Percentiles rank a stretch among this genome's conserved stretches.
phyloP scores from a whole-genome alignment of 176 grass and related monocot genomes.

The Musa troglodytarum region DNA sequence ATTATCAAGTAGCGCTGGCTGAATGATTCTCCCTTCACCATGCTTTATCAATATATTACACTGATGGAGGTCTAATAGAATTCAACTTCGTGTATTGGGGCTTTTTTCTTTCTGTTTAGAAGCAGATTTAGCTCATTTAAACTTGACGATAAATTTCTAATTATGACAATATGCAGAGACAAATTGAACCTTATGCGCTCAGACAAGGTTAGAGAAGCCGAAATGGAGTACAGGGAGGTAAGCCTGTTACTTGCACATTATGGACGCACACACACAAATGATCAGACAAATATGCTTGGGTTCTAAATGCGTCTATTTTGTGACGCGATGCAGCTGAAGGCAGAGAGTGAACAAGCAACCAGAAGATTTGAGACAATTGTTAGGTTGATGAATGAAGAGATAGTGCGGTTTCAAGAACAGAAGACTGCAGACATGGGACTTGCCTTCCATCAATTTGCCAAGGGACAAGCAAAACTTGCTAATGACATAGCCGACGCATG shows the following conservation, averaged over 20 bases:
- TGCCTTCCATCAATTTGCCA: slow-evolving; percentile 93
- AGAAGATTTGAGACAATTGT: slow-evolving; percentile 76
- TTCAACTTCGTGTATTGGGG: too few species aligned
- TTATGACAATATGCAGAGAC: slow-evolving; percentile 44
- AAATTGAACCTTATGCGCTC: slow-evolving; percentile 89
- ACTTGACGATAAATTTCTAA: not conserved
- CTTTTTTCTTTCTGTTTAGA: too few species aligned
- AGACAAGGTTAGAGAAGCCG: slow-evolving; percentile 58
- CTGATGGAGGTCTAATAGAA: too few species aligned
- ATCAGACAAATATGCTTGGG: too few species aligned
- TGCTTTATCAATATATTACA: too few species aligned
- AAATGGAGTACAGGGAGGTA: slow-evolving; percentile 79
- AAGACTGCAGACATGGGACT: slow-evolving; percentile 92
- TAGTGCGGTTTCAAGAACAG: slow-evolving; percentile 89
- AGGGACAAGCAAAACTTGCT: slow-evolving; percentile 91
- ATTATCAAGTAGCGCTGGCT: too few species aligned
- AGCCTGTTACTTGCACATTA: not conserved
- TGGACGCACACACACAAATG: not conserved
- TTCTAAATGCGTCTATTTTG: slow-evolving; percentile 17
- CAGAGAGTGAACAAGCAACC: slow-evolving; percentile 74
- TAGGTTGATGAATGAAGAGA: slow-evolving; percentile 81
- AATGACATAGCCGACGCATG: slow-evolving; percentile 90
- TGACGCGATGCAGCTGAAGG: slow-evolving; percentile 59
- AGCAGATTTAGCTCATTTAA: too few species aligned
- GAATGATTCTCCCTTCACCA: too few species aligned